These are phyloP conservation scores for Rauvolfia tetraphylla DNA, from an alignment of 257 asterid species.

Conservation along the genomic window DNA sequence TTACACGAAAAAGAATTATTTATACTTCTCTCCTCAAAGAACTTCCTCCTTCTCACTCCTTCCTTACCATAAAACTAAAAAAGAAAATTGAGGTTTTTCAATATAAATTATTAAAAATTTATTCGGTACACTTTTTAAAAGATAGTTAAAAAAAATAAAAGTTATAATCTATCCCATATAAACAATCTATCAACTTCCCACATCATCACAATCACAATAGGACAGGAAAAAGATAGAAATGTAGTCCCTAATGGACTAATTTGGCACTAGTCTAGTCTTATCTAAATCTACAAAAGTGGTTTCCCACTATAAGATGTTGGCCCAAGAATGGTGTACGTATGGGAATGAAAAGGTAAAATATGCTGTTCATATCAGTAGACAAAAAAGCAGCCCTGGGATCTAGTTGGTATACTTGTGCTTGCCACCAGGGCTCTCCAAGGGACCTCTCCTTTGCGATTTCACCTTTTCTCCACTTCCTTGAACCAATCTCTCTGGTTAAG, in stretches of 20 bases:
- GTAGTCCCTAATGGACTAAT: constrained; percentile 15
- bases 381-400: constrained; percentile 55
- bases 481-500: neutral
- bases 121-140: too few species aligned
- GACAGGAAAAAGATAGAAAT: constrained; percentile 11
- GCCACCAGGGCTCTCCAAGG: constrained; percentile 35
- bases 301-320: constrained; percentile 56
- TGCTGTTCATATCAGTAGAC: constrained; percentile 62
- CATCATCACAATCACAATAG: neutral
- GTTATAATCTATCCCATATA: too few species aligned
- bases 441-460: constrained; percentile 4
- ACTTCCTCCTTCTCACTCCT: too few species aligned
- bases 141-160: too few species aligned
- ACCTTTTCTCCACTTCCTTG: constrained; percentile 5
- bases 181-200: neutral
- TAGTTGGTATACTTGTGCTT: constrained; percentile 55
- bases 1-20: too few species aligned
- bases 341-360: constrained; percentile 26
- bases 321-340: constrained; percentile 14
- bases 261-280: constrained; percentile 35
- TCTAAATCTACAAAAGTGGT: constrained; percentile 45
- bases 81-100: too few species aligned
- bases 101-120: too few species aligned
- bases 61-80: too few species aligned
- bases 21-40: too few species aligned